A percentile compares a stretch with the other conserved stretches of the same genome.
These are phyloP conservation scores for Colletotrichum musicola DNA, from an alignment of 2,329 filamentous ascomycete genomes.

Conservation along the genomic window DNA sequence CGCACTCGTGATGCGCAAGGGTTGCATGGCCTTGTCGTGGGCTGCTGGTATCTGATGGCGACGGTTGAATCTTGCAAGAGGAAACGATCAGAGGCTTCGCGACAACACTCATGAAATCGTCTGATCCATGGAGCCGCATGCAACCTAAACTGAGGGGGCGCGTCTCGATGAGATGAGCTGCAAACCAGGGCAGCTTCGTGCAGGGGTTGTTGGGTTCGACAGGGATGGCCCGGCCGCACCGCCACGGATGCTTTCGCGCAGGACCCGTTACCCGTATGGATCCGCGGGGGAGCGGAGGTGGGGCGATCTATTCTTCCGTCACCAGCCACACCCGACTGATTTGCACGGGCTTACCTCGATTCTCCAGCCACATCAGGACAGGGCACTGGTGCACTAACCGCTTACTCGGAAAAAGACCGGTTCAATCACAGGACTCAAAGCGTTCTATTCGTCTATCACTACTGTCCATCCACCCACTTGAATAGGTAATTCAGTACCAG, in stretches of 20 bases:
- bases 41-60: not conserved
- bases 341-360: not conserved
- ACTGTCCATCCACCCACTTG: too few relatives aligned
- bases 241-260: constrained; percentile 35
- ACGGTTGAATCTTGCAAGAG: not conserved
- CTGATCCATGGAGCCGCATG: constrained; percentile 33
- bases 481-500: too few relatives aligned
- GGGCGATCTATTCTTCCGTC: constrained; percentile 28
- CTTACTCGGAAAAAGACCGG: constrained; percentile 28
- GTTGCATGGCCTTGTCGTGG: constrained; percentile 16
- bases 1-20: not conserved
- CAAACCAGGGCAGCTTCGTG: constrained; percentile 15
- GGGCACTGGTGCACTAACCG: not conserved
- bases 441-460: too few relatives aligned
- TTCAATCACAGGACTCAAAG: too few relatives aligned
- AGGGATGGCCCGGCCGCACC: constrained; percentile 34
- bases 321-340: not conserved
- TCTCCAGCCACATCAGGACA: not conserved
- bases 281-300: constrained; percentile 33
- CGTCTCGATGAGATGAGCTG: constrained; percentile 7
- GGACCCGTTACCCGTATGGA: constrained; percentile 33
- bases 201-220: constrained; percentile 27
- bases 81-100: not conserved
- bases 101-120: constrained; percentile 22
- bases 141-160: constrained; percentile 14